Conservation (phyloP, 805 yeast species). For the Wickerhamomyces ciferrii region DNA sequence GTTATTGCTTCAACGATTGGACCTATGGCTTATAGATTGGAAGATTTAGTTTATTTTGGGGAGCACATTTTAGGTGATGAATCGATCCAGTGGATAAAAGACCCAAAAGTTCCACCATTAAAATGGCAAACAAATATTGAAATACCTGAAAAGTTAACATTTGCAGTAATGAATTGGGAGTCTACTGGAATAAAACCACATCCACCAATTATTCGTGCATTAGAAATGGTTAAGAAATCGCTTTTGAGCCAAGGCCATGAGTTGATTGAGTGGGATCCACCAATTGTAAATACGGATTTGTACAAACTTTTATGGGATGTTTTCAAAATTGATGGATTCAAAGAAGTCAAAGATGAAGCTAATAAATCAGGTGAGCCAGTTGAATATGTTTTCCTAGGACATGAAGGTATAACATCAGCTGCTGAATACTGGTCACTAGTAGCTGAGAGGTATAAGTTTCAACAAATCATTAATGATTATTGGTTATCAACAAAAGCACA, state of each 20-base stretch:
- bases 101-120: constrained; percentile 33
- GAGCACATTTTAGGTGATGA: constrained; percentile 25
- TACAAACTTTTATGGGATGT: constrained; percentile 28
- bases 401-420: neutral
- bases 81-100: constrained; percentile 33
- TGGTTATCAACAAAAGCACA: constrained; percentile 26
- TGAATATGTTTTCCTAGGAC: constrained; percentile 4
- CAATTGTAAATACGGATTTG: constrained; percentile 24
- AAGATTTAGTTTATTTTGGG: constrained; percentile 30
- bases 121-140: constrained; percentile 33
- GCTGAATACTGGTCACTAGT: constrained; percentile 31
- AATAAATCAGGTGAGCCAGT: neutral
- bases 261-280: constrained; percentile 42
- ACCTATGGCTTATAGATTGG: constrained; percentile 36
- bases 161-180: constrained; percentile 36
- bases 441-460: constrained; percentile 23
- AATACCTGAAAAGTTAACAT: constrained; percentile 30
- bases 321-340: constrained; percentile 37
- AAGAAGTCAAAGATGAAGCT: constrained; percentile 6
- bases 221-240: constrained; percentile 27
- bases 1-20: constrained; percentile 40
- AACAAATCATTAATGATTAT: constrained; percentile 28
- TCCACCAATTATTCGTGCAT: constrained; percentile 43
- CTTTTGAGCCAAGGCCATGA: constrained; percentile 42
- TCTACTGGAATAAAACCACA: constrained; percentile 48